Evolutionary conservation across 371 early-diverging fungal genomes (phyloP).

Genomic region (Mucor circinelloides): DNA sequence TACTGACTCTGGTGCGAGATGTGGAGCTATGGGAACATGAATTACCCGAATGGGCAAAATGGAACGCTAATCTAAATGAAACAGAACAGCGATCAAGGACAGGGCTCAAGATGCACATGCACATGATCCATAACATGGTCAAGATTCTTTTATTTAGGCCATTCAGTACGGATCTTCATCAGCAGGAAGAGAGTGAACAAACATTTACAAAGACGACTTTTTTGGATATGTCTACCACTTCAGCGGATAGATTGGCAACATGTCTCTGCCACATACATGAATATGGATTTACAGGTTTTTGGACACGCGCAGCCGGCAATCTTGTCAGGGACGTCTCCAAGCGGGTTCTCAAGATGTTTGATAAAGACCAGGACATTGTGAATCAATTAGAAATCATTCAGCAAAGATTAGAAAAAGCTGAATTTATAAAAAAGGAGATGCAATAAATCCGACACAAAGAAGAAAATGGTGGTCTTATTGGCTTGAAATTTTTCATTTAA

Average conservation of each 20-base stretch:
- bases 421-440: not conserved
- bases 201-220: constrained; percentile 48
- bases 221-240: constrained; percentile 39
- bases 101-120: constrained; percentile 29
- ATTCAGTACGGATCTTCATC: constrained; percentile 26
- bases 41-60: constrained; percentile 35
- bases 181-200: constrained; percentile 23
- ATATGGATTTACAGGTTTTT: constrained; percentile 5
- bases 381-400: constrained; percentile 15
- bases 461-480: not conserved
- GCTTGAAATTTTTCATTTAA: not conserved
- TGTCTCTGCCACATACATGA: constrained; percentile 18
- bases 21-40: constrained; percentile 45
- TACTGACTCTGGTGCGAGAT: constrained; percentile 41
- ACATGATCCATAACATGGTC: constrained; percentile 38
- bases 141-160: constrained; percentile 47
- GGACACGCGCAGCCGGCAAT: constrained; percentile 20
- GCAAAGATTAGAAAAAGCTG: constrained; percentile 4
- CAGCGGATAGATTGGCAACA: constrained; percentile 29
- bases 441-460: not conserved
- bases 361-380: constrained; percentile 37
- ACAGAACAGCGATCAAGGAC: not conserved
- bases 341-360: constrained; percentile 32
- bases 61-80: constrained; percentile 13
- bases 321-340: constrained; percentile 34